Base-by-base conservation (phyloP, 2,329 filamentous ascomycete species). In the Nemania bipapillata region DNA sequence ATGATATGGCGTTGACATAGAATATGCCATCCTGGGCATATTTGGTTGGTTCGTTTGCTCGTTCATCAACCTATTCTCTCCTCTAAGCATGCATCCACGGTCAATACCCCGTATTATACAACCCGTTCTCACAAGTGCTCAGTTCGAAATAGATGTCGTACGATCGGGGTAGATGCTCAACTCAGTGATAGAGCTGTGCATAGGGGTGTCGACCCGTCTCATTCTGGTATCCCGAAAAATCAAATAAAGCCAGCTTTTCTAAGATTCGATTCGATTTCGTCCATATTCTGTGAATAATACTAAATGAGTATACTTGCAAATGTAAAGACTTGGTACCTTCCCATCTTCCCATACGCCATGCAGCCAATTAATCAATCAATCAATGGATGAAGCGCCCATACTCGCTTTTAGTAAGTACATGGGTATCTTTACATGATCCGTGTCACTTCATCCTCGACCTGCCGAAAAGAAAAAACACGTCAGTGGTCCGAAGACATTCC, bases 371-470 rank as follows among this genome's bases (percentile, higher is more conserved):
- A 40, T n/a, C 55, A 69, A 54, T 32, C 53, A 56, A 56, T 26
- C 59, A 70, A 69, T 66, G 57, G 45, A 66, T 52, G 55, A 68
- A 45, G 55, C 37, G 52, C 56, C 70, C 69, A 53, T 69, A 65
- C 60, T 61, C 66, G 70, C 65, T 72, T 65, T 68, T 50, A 72
- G 68, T 66, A 74, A 70, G 69, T 76, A 77, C 76, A 78, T 74
- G 70, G 61, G 45, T 67, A 76, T 70, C 74, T 77, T 80, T 91
- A 94, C 91, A 94, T 94, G 83, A 97, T 92, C 84, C 92, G 95
- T 77, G 92, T 94, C 81, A 94, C 89, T 83, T 94, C 92, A 84
- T 94, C 92, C 86, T 95, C 92, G 83, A 93, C 91, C 92, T 95
- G 89, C 81, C 79, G 78, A 74, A 63, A 71, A 71, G 68, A 76